Evolutionary conservation across 495 filamentous ascomycete genomes (phyloP).

Genomic region (Evansstolkia leycettana): DNA sequence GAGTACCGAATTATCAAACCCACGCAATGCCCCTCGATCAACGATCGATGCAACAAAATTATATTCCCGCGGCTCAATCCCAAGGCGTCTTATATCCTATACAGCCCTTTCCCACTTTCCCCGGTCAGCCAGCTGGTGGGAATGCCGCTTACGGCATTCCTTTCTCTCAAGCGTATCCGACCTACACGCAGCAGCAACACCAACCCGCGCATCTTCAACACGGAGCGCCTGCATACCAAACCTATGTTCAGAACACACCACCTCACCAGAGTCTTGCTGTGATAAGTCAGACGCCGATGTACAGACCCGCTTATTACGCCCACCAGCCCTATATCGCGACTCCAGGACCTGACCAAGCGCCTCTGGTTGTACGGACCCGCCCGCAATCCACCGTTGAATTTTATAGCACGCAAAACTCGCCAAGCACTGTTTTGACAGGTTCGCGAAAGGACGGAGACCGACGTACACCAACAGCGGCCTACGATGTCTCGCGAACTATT

Average conservation of each 20-base stretch:
- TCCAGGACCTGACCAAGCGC: conserved; percentile 9
- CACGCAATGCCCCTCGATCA: conserved; percentile 19
- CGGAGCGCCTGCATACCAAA: conserved; percentile 18
- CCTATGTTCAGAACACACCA: conserved; percentile 10
- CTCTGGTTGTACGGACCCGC: conserved; percentile 5
- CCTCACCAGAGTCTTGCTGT: conserved; percentile 8
- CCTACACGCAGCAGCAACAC: conserved; percentile 18
- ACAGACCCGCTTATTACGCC: conserved; percentile 16
- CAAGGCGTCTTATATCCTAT: conserved; percentile 25
- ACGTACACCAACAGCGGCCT: conserved; percentile 8
- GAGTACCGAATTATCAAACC: conserved; percentile 28
- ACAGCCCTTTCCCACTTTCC: conserved; percentile 23
- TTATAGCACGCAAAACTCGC: neutral
- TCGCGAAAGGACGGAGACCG: conserved; percentile 12
- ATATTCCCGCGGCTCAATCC: conserved; percentile 11
- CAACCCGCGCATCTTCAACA: conserved; percentile 12
- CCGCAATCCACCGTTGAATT: conserved; percentile 1
- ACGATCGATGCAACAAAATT: conserved; percentile 20
- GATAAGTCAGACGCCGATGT: conserved; percentile 14
- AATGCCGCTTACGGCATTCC: conserved; percentile 17
- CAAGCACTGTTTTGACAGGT: neutral
- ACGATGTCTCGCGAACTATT: conserved; percentile 31
- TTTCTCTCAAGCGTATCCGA: conserved; percentile 17
- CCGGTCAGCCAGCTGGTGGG: conserved; percentile 14
- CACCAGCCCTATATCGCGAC: conserved; percentile 11